These are phyloP conservation scores for Pseudogymnoascus sp. DNA, from an alignment of 2,329 filamentous ascomycete genomes.

Conservation along the genomic window DNA sequence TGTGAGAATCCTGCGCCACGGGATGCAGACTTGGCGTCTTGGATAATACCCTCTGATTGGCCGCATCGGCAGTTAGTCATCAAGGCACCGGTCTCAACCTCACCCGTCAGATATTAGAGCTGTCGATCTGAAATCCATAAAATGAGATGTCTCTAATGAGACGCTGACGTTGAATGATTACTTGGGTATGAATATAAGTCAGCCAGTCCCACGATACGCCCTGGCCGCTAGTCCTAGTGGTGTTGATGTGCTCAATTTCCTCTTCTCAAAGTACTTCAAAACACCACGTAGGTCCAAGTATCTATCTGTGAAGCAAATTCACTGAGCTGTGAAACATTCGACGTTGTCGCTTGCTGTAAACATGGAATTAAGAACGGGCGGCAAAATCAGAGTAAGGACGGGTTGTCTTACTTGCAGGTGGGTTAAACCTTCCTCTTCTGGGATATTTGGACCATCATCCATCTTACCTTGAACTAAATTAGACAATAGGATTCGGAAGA, in stretches of 20 bases:
- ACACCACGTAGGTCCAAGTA: not conserved
- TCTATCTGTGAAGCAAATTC: not conserved
- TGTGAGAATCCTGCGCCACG: not conserved
- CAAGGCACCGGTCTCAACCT: not conserved
- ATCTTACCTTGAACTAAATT: conserved; percentile 11
- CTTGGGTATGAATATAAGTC: not conserved
- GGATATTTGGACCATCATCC: not conserved
- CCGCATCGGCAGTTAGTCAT: not conserved
- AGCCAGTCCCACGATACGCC: not conserved
- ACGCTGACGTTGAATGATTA: not conserved
- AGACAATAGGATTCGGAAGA: conserved; percentile 23
- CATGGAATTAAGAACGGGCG: not conserved
- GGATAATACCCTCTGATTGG: not conserved
- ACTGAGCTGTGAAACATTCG: not conserved
- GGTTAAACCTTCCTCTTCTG: not conserved
- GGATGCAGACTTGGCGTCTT: not conserved
- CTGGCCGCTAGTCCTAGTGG: not conserved
- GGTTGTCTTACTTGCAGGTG: conserved; percentile 14
- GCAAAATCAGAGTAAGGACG: not conserved
- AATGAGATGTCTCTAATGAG: not conserved
- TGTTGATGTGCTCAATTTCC: not conserved
- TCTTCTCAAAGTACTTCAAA: not conserved
- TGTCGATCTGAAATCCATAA: not conserved
- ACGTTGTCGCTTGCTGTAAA: not conserved
- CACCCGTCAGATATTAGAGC: not conserved